Conservation (phyloP, 352 stramenopile species). For the Pythium inflatum region DNA sequence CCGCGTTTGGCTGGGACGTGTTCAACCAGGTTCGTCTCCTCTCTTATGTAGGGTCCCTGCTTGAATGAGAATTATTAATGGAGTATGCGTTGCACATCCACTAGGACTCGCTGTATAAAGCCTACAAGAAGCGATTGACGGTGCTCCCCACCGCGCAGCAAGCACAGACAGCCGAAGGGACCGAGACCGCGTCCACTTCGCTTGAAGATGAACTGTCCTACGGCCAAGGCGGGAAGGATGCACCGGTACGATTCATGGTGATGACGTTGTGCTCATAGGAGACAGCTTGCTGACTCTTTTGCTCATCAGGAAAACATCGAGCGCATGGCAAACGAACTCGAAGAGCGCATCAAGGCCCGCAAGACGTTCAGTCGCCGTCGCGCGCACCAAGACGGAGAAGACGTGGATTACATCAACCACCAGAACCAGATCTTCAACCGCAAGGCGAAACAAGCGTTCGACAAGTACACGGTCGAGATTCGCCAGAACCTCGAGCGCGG, state of each 20-base stretch:
- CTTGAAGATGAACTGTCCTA: constrained; percentile 70
- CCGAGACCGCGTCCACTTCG: constrained; percentile 18
- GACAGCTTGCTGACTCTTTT: background rate
- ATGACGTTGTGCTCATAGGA: no score
- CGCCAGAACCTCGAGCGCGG: constrained; percentile 97
- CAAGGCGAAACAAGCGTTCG: constrained; percentile 96
- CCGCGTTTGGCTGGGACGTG: constrained; percentile 83
- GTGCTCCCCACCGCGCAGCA: constrained; percentile 50
- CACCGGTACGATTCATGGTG: constrained; percentile 40
- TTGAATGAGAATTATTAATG: no score
- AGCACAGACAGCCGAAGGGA: constrained; percentile 13
- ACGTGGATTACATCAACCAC: constrained; percentile 98
- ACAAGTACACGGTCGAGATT: constrained; percentile 98
- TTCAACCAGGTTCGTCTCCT: constrained; percentile 60
- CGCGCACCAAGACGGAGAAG: constrained; percentile 86
- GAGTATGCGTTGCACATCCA: no score
- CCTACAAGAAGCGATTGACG: constrained; percentile 82
- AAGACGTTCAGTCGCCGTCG: constrained; percentile 80
- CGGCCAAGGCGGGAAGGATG: constrained; percentile 57
- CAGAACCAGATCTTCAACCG: constrained; percentile 98
- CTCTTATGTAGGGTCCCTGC: background rate
- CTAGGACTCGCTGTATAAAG: constrained; percentile 80
- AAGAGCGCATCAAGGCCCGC: constrained; percentile 68
- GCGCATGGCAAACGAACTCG: constrained; percentile 75
- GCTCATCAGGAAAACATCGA: constrained; percentile 58